These are phyloP conservation scores for Globisporangium splendens DNA, from an alignment of 352 stramenopile species.

Conservation along the genomic window DNA sequence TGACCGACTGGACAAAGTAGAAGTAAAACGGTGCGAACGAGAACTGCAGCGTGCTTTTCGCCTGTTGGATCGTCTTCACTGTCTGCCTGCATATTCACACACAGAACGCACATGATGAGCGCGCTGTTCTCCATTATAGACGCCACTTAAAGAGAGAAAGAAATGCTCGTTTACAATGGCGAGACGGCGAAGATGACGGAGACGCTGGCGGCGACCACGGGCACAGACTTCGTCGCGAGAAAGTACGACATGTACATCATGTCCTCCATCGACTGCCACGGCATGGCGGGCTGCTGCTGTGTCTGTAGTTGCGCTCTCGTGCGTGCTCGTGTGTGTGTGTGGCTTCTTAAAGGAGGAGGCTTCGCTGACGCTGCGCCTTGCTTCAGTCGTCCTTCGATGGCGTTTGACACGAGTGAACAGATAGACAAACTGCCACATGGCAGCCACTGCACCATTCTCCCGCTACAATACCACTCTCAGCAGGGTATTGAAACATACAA, in stretches of 20 bases:
- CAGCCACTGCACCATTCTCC: background rate
- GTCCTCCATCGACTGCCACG: slow-evolving; percentile 60
- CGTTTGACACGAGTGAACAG: background rate
- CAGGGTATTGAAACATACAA: background rate
- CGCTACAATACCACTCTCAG: background rate
- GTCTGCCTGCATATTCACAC: slow-evolving; percentile 37
- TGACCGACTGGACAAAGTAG: slow-evolving; percentile 81
- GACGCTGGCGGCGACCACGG: slow-evolving; percentile 50
- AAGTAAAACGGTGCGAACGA: slow-evolving; percentile 82
- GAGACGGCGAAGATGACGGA: slow-evolving; percentile 71
- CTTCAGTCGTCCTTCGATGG: too few species aligned
- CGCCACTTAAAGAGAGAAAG: too few species aligned
- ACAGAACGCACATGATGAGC: background rate
- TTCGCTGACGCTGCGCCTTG: background rate
- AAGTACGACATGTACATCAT: slow-evolving; percentile 71
- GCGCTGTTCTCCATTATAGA: background rate
- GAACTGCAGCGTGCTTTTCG: slow-evolving; percentile 73
- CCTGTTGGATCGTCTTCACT: slow-evolving; percentile 51
- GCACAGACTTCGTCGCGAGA: slow-evolving; percentile 56
- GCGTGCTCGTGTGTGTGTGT: too few species aligned
- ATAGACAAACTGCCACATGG: slow-evolving; percentile 7
- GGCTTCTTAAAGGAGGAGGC: too few species aligned
- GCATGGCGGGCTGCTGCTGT: slow-evolving; percentile 36
- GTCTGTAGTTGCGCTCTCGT: too few species aligned
- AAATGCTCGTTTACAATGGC: slow-evolving; percentile 34